A percentile compares a stretch with the other conserved stretches of the same genome.
Evolutionary conservation across 176 grass and related monocot genomes (phyloP).

Genomic region (Cocos nucifera): DNA sequence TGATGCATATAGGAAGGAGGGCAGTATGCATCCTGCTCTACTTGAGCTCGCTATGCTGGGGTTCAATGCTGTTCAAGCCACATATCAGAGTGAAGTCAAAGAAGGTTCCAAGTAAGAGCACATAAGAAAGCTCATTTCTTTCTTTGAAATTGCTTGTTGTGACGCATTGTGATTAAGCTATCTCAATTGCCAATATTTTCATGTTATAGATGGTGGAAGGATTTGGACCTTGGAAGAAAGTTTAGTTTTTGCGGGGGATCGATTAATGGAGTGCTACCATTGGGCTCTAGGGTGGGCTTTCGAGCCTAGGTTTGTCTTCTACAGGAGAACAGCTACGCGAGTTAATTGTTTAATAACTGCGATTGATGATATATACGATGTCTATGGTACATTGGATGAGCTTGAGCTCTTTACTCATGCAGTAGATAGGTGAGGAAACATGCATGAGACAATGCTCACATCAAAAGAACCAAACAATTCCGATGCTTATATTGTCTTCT

Average conservation of each 20-base stretch:
- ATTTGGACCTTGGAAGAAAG: constrained; percentile 21
- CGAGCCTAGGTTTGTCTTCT: constrained; percentile 1
- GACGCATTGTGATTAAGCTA: neutral
- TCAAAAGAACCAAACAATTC: too few relatives aligned
- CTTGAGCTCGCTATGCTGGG: constrained; percentile 29
- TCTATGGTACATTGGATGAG: constrained; percentile 23
- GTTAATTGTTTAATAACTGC: constrained; percentile 3
- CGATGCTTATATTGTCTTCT: neutral
- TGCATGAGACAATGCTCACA: too few relatives aligned
- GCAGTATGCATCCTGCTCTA: neutral
- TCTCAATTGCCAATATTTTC: neutral
- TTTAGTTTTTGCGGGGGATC: constrained; percentile 35
- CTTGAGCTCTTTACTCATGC: constrained; percentile 19
- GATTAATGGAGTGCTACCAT: constrained; percentile 41
- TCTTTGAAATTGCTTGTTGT: neutral
- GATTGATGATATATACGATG: constrained; percentile 33
- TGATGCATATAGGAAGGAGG: constrained; percentile 21
- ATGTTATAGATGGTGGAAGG: constrained; percentile 43
- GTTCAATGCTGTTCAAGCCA: constrained; percentile 33
- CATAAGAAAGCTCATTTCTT: too few relatives aligned
- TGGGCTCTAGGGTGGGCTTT: constrained; percentile 7
- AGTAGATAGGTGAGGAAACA: neutral
- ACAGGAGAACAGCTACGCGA: neutral
- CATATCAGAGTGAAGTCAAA: constrained; percentile 26
- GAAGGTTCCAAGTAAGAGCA: constrained; percentile 15